A percentile compares a stretch with the other conserved stretches of the same genome.
Evolutionary conservation across 768 basidiomycete genomes (phyloP).

Genomic region (Gyrodon lividus): DNA sequence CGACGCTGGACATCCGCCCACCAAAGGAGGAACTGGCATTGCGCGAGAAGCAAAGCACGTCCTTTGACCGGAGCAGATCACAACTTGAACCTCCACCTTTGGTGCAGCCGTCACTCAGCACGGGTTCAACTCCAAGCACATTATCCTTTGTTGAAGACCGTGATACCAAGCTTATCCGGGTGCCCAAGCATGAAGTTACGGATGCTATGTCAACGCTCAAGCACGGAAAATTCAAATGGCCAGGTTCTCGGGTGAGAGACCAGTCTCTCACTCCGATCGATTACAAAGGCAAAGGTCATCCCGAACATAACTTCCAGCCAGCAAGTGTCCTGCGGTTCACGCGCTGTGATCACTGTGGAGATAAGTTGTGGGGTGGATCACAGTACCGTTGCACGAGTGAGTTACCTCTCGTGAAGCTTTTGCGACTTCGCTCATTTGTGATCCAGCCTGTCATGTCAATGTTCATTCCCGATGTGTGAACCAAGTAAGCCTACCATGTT

Average conservation of each 20-base stretch:
- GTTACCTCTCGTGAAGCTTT: constrained; percentile 29
- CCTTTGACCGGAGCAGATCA: constrained; percentile 27
- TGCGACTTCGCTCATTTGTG: constrained; percentile 2
- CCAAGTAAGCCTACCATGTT: constrained; percentile 65
- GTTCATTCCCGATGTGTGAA: constrained; percentile 86
- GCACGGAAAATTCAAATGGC: constrained; percentile 71
- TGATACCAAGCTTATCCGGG: constrained; percentile 26
- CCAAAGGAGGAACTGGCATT: constrained; percentile 11
- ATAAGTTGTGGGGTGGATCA: constrained; percentile 99
- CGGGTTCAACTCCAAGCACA: constrained; percentile 18
- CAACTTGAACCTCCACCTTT: constrained; percentile 6
- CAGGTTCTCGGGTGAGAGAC: constrained; percentile 55
- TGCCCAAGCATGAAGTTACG: constrained; percentile 28
- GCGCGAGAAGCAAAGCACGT: constrained; percentile 27
- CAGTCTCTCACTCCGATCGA: constrained; percentile 34
- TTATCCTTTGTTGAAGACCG: constrained; percentile 27
- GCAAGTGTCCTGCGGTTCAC: constrained; percentile 85
- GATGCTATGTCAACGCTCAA: constrained; percentile 53
- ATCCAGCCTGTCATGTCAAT: constrained; percentile 74
- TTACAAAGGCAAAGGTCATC: constrained; percentile 39
- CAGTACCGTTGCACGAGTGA: constrained; percentile 85
- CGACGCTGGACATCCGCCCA: constrained; percentile 6
- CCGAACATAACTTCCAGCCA: constrained; percentile 87
- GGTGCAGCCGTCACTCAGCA: constrained; percentile 15
- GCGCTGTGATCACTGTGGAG: constrained; percentile 92